These are phyloP conservation scores for Neurospora hispaniola DNA, from an alignment of 495 filamentous ascomycete genomes.

Conservation along the genomic window DNA sequence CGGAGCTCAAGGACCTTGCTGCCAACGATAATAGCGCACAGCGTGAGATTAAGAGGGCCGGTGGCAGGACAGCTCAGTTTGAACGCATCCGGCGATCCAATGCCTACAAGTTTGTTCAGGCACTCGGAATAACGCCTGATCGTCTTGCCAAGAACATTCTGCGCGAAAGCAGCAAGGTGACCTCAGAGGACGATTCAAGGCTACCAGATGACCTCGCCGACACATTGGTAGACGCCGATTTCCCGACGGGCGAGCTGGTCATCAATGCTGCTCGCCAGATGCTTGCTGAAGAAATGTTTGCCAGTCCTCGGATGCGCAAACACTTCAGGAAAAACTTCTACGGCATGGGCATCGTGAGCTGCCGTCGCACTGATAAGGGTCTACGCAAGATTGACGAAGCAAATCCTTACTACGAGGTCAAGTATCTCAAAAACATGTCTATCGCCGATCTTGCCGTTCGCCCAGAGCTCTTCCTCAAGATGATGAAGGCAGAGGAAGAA, in stretches of 20 bases:
- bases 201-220: slow-evolving; percentile 83
- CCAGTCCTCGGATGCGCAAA: slow-evolving; percentile 84
- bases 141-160: slow-evolving; percentile 77
- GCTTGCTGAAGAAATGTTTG: slow-evolving; percentile 83
- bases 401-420: slow-evolving; percentile 95
- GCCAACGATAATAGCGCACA: slow-evolving; percentile 41
- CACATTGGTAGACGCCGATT: slow-evolving; percentile 56
- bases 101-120: slow-evolving; percentile 72
- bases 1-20: slow-evolving; percentile 66
- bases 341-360: slow-evolving; percentile 68
- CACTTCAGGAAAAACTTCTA: slow-evolving; percentile 76
- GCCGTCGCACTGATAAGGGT: slow-evolving; percentile 85
- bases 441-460: slow-evolving; percentile 67
- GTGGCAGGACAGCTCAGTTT: slow-evolving; percentile 61
- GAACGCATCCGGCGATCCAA: slow-evolving; percentile 72
- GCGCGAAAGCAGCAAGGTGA: slow-evolving; percentile 62
- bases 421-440: slow-evolving; percentile 84
- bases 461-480: slow-evolving; percentile 83
- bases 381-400: slow-evolving; percentile 90
- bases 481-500: slow-evolving; percentile 94
- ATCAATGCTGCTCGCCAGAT: slow-evolving; percentile 69
- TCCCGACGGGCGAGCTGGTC: slow-evolving; percentile 64
- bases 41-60: slow-evolving; percentile 57
- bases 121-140: slow-evolving; percentile 84
- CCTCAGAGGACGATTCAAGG: slow-evolving; percentile 68